Conservation (phyloP, 805 yeast species). For the Teunomyces funiuensis region DNA sequence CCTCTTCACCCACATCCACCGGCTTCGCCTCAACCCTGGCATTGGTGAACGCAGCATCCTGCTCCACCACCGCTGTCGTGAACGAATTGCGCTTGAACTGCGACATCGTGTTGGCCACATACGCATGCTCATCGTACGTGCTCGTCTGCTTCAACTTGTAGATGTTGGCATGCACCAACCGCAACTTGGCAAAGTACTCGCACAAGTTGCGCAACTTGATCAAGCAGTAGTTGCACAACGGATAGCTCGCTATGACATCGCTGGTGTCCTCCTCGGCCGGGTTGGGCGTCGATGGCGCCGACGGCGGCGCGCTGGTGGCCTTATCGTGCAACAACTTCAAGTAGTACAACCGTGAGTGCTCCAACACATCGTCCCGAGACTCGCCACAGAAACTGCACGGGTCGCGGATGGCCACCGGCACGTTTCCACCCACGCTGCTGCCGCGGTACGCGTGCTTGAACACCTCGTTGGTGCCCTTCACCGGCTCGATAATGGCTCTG, state of each 20-base stretch:
- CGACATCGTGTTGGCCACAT: slow-evolving; percentile 17
- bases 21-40: slow-evolving; percentile 1
- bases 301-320: slow-evolving; percentile 7
- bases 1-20: slow-evolving; percentile 28
- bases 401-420: slow-evolving; percentile 71
- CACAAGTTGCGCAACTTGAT: slow-evolving; percentile 77
- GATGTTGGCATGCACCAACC: slow-evolving; percentile 54
- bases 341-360: slow-evolving; percentile 75
- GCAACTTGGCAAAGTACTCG: slow-evolving; percentile 75
- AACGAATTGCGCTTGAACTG: slow-evolving; percentile 26
- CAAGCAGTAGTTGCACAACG: slow-evolving; percentile 81
- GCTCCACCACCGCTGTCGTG: not conserved
- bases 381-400: slow-evolving; percentile 90
- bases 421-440: slow-evolving; percentile 14
- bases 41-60: not conserved
- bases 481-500: slow-evolving; percentile 79
- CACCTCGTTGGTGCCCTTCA: slow-evolving; percentile 77
- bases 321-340: slow-evolving; percentile 48
- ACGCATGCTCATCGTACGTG: slow-evolving; percentile 26
- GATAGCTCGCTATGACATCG: slow-evolving; percentile 46
- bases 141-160: slow-evolving; percentile 52
- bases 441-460: slow-evolving; percentile 47
- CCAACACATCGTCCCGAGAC: slow-evolving; percentile 61
- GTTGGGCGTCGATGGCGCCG: slow-evolving; percentile 11
- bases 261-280: slow-evolving; percentile 18